These are phyloP conservation scores for Aspergillus phoenicis DNA, from an alignment of 2,329 filamentous ascomycete genomes.

Conservation along the genomic window DNA sequence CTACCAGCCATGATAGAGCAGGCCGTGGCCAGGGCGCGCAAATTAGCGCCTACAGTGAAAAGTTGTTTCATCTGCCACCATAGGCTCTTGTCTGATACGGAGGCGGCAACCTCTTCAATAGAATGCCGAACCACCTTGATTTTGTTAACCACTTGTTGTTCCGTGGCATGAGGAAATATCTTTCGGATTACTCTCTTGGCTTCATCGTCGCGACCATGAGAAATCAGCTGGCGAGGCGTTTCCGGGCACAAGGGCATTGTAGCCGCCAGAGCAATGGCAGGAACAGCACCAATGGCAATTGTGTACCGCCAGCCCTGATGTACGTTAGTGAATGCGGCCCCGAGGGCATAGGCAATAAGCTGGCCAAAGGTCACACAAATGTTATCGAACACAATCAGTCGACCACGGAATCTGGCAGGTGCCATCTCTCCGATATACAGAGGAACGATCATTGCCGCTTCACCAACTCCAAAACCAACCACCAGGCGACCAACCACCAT, in stretches of 20 bases:
- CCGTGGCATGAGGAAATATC: slow-evolving; percentile 33
- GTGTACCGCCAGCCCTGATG: slow-evolving; percentile 54
- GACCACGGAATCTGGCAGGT: background rate
- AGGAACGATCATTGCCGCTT: slow-evolving; percentile 51
- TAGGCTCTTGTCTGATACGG: slow-evolving; percentile 39
- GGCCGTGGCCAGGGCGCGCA: slow-evolving; percentile 48
- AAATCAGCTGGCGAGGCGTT: slow-evolving; percentile 52
- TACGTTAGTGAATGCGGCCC: slow-evolving; percentile 45
- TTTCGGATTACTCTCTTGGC: slow-evolving; percentile 39
- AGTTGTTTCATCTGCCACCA: slow-evolving; percentile 52
- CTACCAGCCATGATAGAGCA: slow-evolving; percentile 50
- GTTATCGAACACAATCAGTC: slow-evolving; percentile 4
- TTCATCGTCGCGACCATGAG: slow-evolving; percentile 44
- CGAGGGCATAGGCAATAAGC: slow-evolving; percentile 26
- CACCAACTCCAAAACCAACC: slow-evolving; percentile 53
- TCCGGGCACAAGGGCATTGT: slow-evolving; percentile 54
- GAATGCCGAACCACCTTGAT: slow-evolving; percentile 44
- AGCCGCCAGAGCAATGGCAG: slow-evolving; percentile 48
- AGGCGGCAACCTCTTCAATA: slow-evolving; percentile 38
- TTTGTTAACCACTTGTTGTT: slow-evolving; percentile 50
- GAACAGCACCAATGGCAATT: slow-evolving; percentile 50
- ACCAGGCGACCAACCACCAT: slow-evolving; percentile 50
- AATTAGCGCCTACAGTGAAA: slow-evolving; percentile 47
- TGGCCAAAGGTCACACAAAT: slow-evolving; percentile 7
- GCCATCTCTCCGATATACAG: slow-evolving; percentile 17